These are phyloP conservation scores for Stephania cephalantha DNA, from an alignment of 164 flowering plant species.

Conservation along the genomic window DNA sequence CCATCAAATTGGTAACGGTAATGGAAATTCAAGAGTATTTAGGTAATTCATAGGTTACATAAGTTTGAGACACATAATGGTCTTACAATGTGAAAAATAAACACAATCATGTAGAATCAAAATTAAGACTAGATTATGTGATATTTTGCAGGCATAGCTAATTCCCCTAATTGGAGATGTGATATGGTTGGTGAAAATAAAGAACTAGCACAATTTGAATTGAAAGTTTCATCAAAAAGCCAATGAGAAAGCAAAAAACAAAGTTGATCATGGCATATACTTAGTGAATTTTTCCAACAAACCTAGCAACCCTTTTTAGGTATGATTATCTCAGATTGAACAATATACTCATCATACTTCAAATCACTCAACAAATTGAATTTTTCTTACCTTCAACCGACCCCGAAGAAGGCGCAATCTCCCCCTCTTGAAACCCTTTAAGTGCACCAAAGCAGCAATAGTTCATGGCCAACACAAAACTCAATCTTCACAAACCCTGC, in stretches of 20 bases:
- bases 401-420: background rate
- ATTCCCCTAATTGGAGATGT: too few species aligned
- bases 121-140: too few species aligned
- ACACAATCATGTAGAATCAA: too few species aligned
- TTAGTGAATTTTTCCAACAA: background rate
- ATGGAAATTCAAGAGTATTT: too few species aligned
- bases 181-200: too few species aligned
- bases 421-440: background rate
- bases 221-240: background rate
- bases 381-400: conserved; percentile 16
- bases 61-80: too few species aligned
- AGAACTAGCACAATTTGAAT: too few species aligned
- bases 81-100: too few species aligned
- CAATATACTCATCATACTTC: background rate
- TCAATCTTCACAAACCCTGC: background rate
- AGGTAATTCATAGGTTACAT: too few species aligned
- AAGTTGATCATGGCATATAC: background rate
- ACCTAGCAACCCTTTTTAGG: background rate
- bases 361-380: background rate
- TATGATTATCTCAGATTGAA: background rate
- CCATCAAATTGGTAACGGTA: too few species aligned
- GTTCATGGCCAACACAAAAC: conserved; percentile 15
- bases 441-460: conserved; percentile 16
- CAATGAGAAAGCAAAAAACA: background rate
- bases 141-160: too few species aligned